These are phyloP conservation scores for Xerocomus cyaneibrunnescens DNA, from an alignment of 1,284 basidiomycete genomes.

Conservation along the genomic window DNA sequence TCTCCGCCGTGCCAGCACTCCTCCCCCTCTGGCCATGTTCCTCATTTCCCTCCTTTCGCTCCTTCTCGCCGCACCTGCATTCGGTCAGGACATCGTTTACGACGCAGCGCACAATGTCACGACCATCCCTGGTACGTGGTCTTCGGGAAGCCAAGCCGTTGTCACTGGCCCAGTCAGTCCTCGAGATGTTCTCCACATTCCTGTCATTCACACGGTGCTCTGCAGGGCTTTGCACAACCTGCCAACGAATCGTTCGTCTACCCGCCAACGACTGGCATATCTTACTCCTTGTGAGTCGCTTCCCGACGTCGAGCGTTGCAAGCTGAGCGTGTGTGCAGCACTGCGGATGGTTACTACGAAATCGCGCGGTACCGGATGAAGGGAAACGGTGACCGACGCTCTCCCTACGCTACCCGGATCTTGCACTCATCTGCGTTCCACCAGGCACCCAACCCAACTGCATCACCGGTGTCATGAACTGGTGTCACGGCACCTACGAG, in stretches of 20 bases:
- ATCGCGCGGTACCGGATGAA: constrained; percentile 85
- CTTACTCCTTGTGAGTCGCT: constrained; percentile 79
- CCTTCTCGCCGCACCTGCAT: constrained; percentile 34
- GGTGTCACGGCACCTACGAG: constrained; percentile 80
- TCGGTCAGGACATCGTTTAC: constrained; percentile 39
- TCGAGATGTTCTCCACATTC: too few species aligned
- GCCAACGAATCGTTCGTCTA: constrained; percentile 78
- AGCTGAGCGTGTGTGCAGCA: constrained; percentile 42
- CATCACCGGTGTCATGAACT: constrained; percentile 81
- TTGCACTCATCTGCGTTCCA: constrained; percentile 2
- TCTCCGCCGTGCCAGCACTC: background rate
- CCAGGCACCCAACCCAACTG: constrained; percentile 73
- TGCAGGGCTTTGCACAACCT: constrained; percentile 81
- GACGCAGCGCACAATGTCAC: constrained; percentile 58
- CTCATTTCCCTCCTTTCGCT: constrained; percentile 21
- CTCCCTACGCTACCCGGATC: background rate
- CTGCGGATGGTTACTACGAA: constrained; percentile 77
- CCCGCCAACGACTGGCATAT: constrained; percentile 79
- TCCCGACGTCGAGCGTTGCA: background rate
- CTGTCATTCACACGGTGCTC: constrained; percentile 4
- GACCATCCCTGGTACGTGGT: constrained; percentile 79
- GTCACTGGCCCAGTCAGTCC: constrained; percentile 67
- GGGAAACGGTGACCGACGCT: constrained; percentile 60
- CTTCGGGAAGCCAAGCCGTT: constrained; percentile 73
- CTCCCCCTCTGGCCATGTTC: constrained; percentile 20